Conservation (phyloP, 2,329 filamentous ascomycete species). For the Periconia sp. region DNA sequence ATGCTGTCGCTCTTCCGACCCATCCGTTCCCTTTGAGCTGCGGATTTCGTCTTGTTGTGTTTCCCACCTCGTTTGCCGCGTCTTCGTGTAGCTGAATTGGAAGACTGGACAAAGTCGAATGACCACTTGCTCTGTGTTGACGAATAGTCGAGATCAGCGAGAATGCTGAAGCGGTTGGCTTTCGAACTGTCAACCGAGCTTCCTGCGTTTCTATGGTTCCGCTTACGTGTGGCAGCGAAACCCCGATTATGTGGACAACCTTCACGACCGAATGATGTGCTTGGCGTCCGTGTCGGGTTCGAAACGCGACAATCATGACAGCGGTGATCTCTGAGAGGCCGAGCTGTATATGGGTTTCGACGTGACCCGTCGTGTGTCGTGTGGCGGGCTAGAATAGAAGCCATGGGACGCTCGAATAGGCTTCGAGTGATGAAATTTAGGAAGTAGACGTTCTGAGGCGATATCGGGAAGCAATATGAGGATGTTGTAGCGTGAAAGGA, state of each 20-base stretch:
- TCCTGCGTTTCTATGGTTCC: neutral
- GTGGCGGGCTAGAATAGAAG: conserved; percentile 15
- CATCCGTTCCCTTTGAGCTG: conserved; percentile 3
- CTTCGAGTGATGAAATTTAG: conserved; percentile 15
- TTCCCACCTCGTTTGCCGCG: conserved; percentile 28
- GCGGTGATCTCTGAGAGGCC: conserved; percentile 12
- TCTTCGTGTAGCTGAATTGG: conserved; percentile 10
- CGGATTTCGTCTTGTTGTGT: conserved; percentile 16
- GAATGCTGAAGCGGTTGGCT: conserved; percentile 39
- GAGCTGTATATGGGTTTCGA: conserved; percentile 10
- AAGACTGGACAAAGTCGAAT: conserved; percentile 23
- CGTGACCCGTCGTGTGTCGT: conserved; percentile 16
- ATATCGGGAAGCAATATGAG: conserved; percentile 4
- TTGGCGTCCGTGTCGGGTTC: conserved; percentile 1
- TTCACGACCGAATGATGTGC: conserved; percentile 7
- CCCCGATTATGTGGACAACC: conserved; percentile 22
- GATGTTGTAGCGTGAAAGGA: conserved; percentile 6
- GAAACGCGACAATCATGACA: conserved; percentile 21
- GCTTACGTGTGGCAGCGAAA: conserved; percentile 30
- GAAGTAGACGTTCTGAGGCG: conserved; percentile 11
- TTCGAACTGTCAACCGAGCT: neutral
- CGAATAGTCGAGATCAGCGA: conserved; percentile 26
- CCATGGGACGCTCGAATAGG: conserved; percentile 20
- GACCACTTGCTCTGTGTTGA: conserved; percentile 24
- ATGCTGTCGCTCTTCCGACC: conserved; percentile 4